Percentiles rank a stretch among this genome's conserved stretches.
These are phyloP conservation scores for Ophiocordyceps robertsii DNA, from an alignment of 2,329 filamentous ascomycete species.

Conservation along the genomic window DNA sequence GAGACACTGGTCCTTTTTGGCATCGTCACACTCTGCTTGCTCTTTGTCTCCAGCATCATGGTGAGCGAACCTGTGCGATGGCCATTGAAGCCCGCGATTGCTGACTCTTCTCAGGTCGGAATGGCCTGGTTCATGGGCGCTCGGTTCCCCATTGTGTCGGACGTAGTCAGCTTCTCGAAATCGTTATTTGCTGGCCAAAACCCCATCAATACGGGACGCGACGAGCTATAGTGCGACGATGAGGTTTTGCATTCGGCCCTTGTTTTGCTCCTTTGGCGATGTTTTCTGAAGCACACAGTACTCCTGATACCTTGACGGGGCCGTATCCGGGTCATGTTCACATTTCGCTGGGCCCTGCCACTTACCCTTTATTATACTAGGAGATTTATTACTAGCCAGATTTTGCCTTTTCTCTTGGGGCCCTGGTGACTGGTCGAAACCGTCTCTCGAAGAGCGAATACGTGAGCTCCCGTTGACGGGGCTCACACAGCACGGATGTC, in stretches of 20 bases:
- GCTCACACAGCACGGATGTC: slow-evolving; percentile 78
- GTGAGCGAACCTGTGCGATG: slow-evolving; percentile 29
- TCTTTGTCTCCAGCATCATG: slow-evolving; percentile 64
- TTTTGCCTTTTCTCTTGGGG: background rate
- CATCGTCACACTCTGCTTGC: slow-evolving; percentile 54
- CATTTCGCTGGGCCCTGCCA: background rate
- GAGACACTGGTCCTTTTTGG: slow-evolving; percentile 53
- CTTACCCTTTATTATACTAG: background rate
- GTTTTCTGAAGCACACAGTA: background rate
- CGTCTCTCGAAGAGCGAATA: background rate
- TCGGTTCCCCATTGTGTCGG: slow-evolving; percentile 47
- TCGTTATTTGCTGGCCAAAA: slow-evolving; percentile 10
- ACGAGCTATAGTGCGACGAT: slow-evolving; percentile 19
- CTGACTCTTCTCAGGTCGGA: slow-evolving; percentile 44
- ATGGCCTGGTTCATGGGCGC: slow-evolving; percentile 71
- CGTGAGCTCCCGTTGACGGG: background rate
- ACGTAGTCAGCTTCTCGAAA: slow-evolving; percentile 14
- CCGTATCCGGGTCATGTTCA: background rate
- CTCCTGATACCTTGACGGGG: background rate
- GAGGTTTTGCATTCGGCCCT: slow-evolving; percentile 1
- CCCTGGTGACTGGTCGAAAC: background rate
- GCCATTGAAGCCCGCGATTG: background rate
- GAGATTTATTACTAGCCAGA: background rate
- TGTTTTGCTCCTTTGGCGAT: slow-evolving; percentile 1
- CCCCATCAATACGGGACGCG: slow-evolving; percentile 13